Conservation (phyloP, 2,329 filamentous ascomycete genomes). For the Colletotrichum scovillei region DNA sequence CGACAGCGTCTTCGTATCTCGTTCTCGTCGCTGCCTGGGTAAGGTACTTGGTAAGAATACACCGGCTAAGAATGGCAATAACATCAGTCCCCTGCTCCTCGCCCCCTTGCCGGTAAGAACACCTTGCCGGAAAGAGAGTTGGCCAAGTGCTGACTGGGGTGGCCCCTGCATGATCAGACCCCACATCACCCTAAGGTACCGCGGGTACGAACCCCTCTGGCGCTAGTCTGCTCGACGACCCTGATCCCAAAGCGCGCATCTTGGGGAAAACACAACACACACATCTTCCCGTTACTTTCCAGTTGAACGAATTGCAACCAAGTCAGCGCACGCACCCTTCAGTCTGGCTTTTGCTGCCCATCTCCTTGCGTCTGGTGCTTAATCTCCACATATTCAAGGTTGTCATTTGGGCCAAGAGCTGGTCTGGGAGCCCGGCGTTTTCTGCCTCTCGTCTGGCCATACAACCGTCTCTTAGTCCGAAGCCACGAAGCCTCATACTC, state of each 20-base stretch:
- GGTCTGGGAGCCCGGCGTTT: not conserved
- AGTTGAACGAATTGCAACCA: not conserved
- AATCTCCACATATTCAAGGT: constrained; percentile 26
- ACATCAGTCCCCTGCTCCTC: not conserved
- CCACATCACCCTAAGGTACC: not conserved
- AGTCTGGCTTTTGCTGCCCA: not conserved
- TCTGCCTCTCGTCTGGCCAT: not conserved
- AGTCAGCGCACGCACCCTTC: constrained; percentile 1
- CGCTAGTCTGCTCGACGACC: constrained; percentile 1
- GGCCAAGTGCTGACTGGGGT: not conserved
- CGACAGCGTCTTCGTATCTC: not conserved
- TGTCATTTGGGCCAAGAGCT: constrained; percentile 9
- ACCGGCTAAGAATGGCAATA: constrained; percentile 1
- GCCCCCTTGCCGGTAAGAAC: not conserved
- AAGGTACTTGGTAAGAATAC: no score
- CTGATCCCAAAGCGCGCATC: constrained; percentile 20
- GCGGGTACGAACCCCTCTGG: not conserved
- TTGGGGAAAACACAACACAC: constrained; percentile 17
- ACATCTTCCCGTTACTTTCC: not conserved
- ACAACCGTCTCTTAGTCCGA: not conserved
- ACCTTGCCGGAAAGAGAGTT: constrained; percentile 14
- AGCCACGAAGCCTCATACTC: constrained; percentile 4
- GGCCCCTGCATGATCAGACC: constrained; percentile 5
- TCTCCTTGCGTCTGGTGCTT: constrained; percentile 1
- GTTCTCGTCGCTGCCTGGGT: not conserved